phyloP scores from a whole-genome alignment of 208 protist genomes.

The Trypanosomatidae sp. region DNA sequence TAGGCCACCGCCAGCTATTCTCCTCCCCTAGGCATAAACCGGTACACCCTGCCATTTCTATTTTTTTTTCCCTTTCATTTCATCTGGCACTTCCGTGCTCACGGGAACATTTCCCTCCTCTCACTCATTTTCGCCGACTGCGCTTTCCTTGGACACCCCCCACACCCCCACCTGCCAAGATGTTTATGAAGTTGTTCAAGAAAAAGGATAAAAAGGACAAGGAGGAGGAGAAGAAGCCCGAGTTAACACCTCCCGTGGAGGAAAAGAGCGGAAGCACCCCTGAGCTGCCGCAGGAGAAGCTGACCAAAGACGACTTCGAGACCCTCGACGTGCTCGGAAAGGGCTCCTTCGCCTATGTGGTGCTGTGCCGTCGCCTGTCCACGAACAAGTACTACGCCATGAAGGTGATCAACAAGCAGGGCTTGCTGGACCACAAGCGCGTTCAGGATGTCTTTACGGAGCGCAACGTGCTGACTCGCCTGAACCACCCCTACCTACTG shows the following conservation, averaged over 20 bases:
- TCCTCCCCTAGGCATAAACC: neutral
- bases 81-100: neutral
- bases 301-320: conserved; percentile 94
- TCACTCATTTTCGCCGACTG: neutral
- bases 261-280: conserved; percentile 24
- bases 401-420: conserved; percentile 94
- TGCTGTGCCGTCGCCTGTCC: conserved; percentile 90
- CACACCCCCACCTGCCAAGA: conserved; percentile 18
- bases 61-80: conserved; percentile 1
- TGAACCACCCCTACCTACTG: conserved; percentile 95
- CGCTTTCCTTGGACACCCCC: too few species aligned
- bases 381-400: conserved; percentile 94
- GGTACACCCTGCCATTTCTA: neutral
- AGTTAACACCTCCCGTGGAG: conserved; percentile 11
- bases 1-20: neutral
- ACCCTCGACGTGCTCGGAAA: conserved; percentile 91
- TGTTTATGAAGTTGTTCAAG: conserved; percentile 87
- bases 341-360: conserved; percentile 95
- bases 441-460: conserved; percentile 92
- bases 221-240: conserved; percentile 56
- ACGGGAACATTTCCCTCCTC: neutral
- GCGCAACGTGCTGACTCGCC: conserved; percentile 91
- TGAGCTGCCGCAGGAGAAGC: conserved; percentile 56
- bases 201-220: conserved; percentile 91
- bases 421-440: conserved; percentile 90